Percentiles rank a stretch among this genome's conserved stretches.
phyloP scores from a whole-genome alignment of 345 rosid species.

The Hibiscus mutabilis region DNA sequence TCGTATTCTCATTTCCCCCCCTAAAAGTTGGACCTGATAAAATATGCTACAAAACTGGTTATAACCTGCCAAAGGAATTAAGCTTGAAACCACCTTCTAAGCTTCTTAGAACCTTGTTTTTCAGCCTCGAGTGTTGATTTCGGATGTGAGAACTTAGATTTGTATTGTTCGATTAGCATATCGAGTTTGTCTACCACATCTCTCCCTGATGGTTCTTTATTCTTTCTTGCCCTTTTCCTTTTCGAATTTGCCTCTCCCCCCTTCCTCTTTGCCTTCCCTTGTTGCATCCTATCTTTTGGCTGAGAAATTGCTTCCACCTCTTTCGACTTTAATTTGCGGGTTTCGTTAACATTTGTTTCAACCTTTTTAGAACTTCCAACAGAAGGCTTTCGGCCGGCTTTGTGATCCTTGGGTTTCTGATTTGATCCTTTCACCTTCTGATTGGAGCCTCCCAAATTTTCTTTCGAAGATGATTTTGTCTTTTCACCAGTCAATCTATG shows the following conservation, averaged over 20 bases:
- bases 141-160: slow-evolving; percentile 53
- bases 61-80: slow-evolving; percentile 10
- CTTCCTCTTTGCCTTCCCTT: slow-evolving; percentile 19
- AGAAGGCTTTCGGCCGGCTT: slow-evolving; percentile 20
- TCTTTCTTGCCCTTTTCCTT: slow-evolving; percentile 41
- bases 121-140: slow-evolving; percentile 33
- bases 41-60: background rate
- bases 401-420: slow-evolving; percentile 17
- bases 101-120: slow-evolving; percentile 39
- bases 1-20: background rate
- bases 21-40: background rate
- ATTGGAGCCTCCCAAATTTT: slow-evolving; percentile 13
- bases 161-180: slow-evolving; percentile 57
- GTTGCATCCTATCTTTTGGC: slow-evolving; percentile 17
- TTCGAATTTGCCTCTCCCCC: slow-evolving; percentile 22
- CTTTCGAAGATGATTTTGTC: slow-evolving; percentile 10
- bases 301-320: slow-evolving; percentile 9
- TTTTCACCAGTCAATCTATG: slow-evolving; percentile 22
- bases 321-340: slow-evolving; percentile 17
- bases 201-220: slow-evolving; percentile 34
- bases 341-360: slow-evolving; percentile 12
- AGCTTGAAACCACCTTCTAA: slow-evolving; percentile 56
- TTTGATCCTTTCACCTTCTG: slow-evolving; percentile 20
- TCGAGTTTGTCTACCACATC: slow-evolving; percentile 64
- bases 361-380: slow-evolving; percentile 13